phyloP scores from a whole-genome alignment of 2,329 filamentous ascomycete genomes.

The Stachybotrys chartarum region DNA sequence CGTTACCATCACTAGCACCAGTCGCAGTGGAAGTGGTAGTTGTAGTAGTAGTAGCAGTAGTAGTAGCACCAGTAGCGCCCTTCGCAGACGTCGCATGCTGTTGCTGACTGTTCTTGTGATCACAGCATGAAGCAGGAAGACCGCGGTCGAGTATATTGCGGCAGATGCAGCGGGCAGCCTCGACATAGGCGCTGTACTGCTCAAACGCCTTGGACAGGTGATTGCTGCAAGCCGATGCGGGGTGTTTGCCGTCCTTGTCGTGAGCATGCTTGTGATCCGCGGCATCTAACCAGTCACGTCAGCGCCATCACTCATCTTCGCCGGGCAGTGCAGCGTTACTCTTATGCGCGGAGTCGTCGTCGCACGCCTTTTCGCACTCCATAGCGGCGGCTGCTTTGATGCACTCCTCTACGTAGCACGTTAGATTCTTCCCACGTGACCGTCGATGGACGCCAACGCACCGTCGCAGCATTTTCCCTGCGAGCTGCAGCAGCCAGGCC shows the following conservation, averaged over 20 bases:
- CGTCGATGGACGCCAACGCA: conserved; percentile 3
- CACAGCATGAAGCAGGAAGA: conserved; percentile 19
- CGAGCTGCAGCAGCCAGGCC: conserved; percentile 15
- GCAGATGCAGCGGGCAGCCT: conserved; percentile 29
- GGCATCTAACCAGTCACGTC: conserved; percentile 1
- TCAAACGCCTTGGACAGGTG: conserved; percentile 25
- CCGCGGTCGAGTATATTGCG: conserved; percentile 22
- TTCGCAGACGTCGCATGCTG: not conserved
- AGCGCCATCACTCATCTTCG: too few relatives aligned
- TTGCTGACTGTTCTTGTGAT: conserved; percentile 2
- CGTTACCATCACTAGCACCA: not conserved
- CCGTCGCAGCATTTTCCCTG: conserved; percentile 19
- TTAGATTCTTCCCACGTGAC: not conserved
- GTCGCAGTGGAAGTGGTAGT: too few relatives aligned
- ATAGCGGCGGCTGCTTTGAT: conserved; percentile 20
- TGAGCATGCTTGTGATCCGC: conserved; percentile 16
- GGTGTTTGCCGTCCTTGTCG: conserved; percentile 16
- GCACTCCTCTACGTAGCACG: conserved; percentile 17
- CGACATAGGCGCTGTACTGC: conserved; percentile 26
- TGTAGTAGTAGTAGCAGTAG: too few relatives aligned
- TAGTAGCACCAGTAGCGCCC: too few relatives aligned
- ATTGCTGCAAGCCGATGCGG: conserved; percentile 18
- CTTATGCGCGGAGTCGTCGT: conserved; percentile 8
- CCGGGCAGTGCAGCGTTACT: too few relatives aligned
- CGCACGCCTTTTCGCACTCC: conserved; percentile 22